Conservation (phyloP, 768 basidiomycete genomes). For the Tephrocybe rancida region DNA sequence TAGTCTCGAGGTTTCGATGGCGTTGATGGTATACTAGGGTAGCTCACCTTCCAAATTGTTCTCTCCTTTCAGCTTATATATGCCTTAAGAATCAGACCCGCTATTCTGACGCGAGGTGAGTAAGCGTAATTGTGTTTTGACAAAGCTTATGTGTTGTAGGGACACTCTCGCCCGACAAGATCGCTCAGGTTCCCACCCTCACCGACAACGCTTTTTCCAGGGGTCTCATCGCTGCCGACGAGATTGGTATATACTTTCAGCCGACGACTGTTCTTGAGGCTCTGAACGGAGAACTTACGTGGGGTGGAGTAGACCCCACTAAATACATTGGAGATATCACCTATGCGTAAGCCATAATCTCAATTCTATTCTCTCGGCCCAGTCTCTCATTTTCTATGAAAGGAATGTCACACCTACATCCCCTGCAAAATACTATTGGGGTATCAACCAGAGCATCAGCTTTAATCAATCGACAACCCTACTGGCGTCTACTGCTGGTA, state of each 20-base stretch:
- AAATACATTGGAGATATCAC: constrained; percentile 45
- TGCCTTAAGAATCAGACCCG: constrained; percentile 58
- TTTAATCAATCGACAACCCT: constrained; percentile 50
- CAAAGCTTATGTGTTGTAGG: constrained; percentile 17
- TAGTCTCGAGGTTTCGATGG: constrained; percentile 45
- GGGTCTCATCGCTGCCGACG: constrained; percentile 38
- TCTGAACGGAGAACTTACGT: constrained; percentile 56
- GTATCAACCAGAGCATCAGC: constrained; percentile 55
- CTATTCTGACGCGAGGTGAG: constrained; percentile 49
- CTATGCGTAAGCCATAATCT: constrained; percentile 43
- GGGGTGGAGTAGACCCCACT: constrained; percentile 49
- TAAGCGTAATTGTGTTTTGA: neutral
- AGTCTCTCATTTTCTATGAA: neutral
- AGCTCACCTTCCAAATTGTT: constrained; percentile 17
- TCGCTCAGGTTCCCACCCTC: constrained; percentile 51
- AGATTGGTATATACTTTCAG: constrained; percentile 53
- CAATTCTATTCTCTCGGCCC: no score
- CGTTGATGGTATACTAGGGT: constrained; percentile 71
- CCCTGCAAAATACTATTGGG: constrained; percentile 56
- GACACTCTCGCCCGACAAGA: constrained; percentile 31
- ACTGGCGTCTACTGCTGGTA: constrained; percentile 48
- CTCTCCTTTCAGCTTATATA: constrained; percentile 2
- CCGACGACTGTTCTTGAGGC: constrained; percentile 37
- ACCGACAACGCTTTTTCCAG: constrained; percentile 52
- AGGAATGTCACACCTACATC: constrained; percentile 48